Percentiles rank a stretch among this genome's conserved stretches.
Evolutionary conservation across 805 yeast species (phyloP).

Genomic region (Saitoella complicata): DNA sequence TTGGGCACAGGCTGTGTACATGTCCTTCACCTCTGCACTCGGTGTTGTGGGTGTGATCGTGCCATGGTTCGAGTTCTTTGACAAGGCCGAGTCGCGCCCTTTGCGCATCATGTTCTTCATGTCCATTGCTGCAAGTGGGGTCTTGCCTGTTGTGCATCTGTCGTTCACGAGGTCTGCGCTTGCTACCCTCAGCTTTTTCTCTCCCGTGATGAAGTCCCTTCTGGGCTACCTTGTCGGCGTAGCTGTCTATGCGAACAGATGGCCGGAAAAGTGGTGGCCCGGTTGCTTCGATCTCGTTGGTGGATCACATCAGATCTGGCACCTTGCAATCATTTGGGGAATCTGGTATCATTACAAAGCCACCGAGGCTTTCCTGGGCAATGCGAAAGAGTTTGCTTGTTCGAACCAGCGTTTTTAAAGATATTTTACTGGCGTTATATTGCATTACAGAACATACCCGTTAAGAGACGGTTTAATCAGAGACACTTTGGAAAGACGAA

Average conservation of each 20-base stretch:
- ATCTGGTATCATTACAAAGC: constrained; percentile 79
- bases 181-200: constrained; percentile 36
- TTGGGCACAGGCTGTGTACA: constrained; percentile 30
- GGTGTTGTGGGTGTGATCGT: constrained; percentile 60
- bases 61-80: constrained; percentile 89
- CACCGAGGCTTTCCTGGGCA: constrained; percentile 50
- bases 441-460: no score
- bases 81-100: constrained; percentile 68
- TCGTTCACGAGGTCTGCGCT: constrained; percentile 38
- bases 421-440: no score
- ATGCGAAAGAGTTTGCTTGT: constrained; percentile 17
- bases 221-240: constrained; percentile 71
- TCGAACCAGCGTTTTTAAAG: no score
- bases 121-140: constrained; percentile 61
- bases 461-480: no score
- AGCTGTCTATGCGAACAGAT: constrained; percentile 66
- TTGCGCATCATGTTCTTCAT: constrained; percentile 67
- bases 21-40: constrained; percentile 44
- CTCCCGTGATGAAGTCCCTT: constrained; percentile 58
- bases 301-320: constrained; percentile 87
- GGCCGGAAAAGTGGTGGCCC: constrained; percentile 64
- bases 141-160: constrained; percentile 43
- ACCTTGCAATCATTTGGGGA: constrained; percentile 74
- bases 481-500: no score
- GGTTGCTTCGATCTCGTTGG: constrained; percentile 29